Percentiles rank a stretch among this genome's conserved stretches.
Evolutionary conservation across 139 green algal genomes (phyloP).

Genomic region (Chlorella sp.): DNA sequence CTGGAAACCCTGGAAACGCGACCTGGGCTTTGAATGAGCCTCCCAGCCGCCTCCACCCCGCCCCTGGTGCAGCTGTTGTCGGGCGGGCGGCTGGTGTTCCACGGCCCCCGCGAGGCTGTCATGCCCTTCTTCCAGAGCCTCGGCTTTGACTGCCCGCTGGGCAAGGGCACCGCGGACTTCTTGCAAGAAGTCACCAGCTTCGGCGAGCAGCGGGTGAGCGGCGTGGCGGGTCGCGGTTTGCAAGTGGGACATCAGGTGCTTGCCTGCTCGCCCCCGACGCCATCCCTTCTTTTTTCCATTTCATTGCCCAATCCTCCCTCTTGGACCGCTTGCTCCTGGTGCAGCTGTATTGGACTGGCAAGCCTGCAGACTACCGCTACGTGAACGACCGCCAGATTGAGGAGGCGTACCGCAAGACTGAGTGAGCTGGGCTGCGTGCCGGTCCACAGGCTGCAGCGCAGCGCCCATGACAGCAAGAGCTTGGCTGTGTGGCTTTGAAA

Average conservation of each 20-base stretch:
- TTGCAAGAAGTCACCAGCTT: constrained; percentile 74
- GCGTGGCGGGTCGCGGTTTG: background rate
- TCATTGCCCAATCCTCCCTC: background rate
- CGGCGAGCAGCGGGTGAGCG: background rate
- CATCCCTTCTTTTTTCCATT: background rate
- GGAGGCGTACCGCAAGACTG: constrained; percentile 14
- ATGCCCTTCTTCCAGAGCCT: constrained; percentile 64
- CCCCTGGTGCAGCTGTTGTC: constrained; percentile 11
- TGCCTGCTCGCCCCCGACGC: background rate
- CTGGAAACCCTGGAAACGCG: no score
- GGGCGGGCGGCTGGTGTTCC: constrained; percentile 54
- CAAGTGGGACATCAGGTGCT: background rate
- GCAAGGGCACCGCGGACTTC: constrained; percentile 78
- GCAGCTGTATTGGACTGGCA: constrained; percentile 43
- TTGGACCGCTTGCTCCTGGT: background rate
- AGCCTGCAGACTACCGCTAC: constrained; percentile 16
- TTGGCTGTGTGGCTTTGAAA: no score
- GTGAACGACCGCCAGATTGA: constrained; percentile 1
- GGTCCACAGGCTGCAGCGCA: no score
- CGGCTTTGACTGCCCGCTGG: constrained; percentile 62
- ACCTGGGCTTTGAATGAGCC: no score
- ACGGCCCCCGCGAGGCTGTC: constrained; percentile 54
- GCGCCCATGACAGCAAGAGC: no score
- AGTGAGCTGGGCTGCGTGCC: no score
- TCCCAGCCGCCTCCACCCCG: background rate